Conservation (phyloP, 371 early-diverging fungal genomes). For the Actinomortierella ambigua region DNA sequence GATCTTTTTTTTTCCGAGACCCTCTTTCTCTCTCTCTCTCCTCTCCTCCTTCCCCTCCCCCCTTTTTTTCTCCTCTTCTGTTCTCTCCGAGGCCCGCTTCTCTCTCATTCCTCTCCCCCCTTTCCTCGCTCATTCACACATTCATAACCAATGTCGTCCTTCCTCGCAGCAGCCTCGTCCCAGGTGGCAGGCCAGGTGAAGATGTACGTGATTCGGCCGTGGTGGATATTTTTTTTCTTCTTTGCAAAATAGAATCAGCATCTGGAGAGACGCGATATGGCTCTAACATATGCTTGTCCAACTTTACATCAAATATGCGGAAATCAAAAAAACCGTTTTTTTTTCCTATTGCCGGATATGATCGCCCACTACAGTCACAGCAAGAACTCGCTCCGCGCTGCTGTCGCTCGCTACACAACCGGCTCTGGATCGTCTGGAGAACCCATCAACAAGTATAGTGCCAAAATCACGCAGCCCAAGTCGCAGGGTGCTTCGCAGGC, state of each 20-base stretch:
- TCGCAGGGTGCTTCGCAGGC: conserved; percentile 96
- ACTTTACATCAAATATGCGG: too few species aligned
- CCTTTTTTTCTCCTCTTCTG: not conserved
- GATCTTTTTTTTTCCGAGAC: conserved; percentile 2
- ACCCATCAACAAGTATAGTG: conserved; percentile 76
- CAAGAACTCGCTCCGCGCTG: too few species aligned
- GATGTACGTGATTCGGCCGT: conserved; percentile 21
- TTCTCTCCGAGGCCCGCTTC: conserved; percentile 1
- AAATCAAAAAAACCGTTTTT: not conserved
- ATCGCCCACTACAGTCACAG: not conserved
- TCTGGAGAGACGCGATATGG: too few species aligned
- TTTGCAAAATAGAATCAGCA: too few species aligned
- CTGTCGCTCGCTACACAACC: too few species aligned
- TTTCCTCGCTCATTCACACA: not conserved
- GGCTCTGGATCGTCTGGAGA: not conserved
- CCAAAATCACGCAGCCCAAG: conserved; percentile 91
- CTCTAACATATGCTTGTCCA: too few species aligned
- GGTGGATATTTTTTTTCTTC: too few species aligned
- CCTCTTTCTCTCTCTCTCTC: not conserved
- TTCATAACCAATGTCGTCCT: conserved; percentile 26
- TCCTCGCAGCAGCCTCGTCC: conserved; percentile 37
- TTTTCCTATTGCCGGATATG: conserved; percentile 14
- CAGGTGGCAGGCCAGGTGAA: conserved; percentile 42
- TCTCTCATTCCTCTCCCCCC: not conserved
- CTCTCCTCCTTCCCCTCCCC: conserved; percentile 2